phyloP scores from a whole-genome alignment of 768 basidiomycete genomes.

The Russula ochroleuca region DNA sequence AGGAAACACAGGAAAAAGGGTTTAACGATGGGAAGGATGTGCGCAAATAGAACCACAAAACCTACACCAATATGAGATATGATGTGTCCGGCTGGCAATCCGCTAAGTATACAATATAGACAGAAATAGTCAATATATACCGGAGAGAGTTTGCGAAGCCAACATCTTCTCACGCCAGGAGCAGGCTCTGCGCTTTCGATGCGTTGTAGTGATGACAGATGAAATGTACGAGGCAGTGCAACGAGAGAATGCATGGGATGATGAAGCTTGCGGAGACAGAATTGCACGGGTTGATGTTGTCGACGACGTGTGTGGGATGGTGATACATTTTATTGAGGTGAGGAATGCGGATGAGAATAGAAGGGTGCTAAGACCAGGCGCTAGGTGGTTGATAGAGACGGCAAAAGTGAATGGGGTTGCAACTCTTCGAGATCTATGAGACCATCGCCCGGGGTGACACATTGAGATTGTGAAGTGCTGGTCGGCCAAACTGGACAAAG shows the following conservation, averaged over 20 bases:
- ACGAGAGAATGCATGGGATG: conserved; percentile 39
- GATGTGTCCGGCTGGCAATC: conserved; percentile 26
- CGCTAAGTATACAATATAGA: conserved; percentile 29
- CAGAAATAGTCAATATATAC: conserved; percentile 28
- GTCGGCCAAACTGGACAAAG: conserved; percentile 73
- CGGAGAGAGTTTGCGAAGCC: conserved; percentile 25
- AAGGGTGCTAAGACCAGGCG: conserved; percentile 39
- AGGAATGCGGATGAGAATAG: conserved; percentile 39
- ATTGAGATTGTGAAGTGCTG: conserved; percentile 74
- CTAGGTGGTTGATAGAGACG: conserved; percentile 21
- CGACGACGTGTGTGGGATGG: conserved; percentile 60
- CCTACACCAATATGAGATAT: conserved; percentile 26
- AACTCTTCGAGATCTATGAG: conserved; percentile 43
- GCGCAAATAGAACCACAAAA: conserved; percentile 27
- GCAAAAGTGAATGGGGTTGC: conserved; percentile 18
- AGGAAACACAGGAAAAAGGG: conserved; percentile 16
- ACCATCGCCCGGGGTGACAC: conserved; percentile 55
- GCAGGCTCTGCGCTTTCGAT: conserved; percentile 24
- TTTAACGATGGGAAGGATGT: conserved; percentile 28
- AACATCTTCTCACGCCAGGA: conserved; percentile 24
- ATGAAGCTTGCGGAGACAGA: conserved; percentile 41
- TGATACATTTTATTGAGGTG: conserved; percentile 70
- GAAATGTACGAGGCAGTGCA: conserved; percentile 38
- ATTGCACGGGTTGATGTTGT: conserved; percentile 53
- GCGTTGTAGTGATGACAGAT: conserved; percentile 29